Evolutionary conservation across 148 eudicot genomes (phyloP), one percentile per base, ranked within the genome.

Genomic region (Polygonum maritimum): DNA sequence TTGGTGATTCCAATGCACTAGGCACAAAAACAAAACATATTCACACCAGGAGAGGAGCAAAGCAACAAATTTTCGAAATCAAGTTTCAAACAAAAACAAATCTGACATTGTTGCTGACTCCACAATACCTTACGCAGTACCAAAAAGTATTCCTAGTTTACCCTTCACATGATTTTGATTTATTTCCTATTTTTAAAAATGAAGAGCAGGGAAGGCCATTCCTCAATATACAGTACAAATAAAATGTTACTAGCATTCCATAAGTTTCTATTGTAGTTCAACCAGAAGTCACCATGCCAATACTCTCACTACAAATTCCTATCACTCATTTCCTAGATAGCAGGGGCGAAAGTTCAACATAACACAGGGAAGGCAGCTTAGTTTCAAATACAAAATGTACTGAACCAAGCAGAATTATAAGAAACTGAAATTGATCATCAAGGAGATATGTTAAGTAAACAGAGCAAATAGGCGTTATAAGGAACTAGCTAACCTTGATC

Each of bases 401-500:
- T 55, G 62, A 55, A 55, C 10, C 19, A 55, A n/a, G 62, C 47
- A 73, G 35, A 16, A 45, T 44, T 7, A 22, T 22, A 41, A 73
- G 62, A 19, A 55, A 21, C 31, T 6, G 21, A 21, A 55, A 55
- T n/a, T 55, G 22, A 55, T 19, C 8, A 52, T 52, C 16, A 52
- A 55, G 26, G 62, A 55, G 19, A 55, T 21, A 26, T 60, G 38
- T 11, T 3, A 75, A 16, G 75, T 35, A 62, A 45, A 18, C n/a
- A 47, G 51, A 75, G 4, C 71, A 69, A 75, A 7, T 39, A 40
- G n/a, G 13, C 36, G 16, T 60, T 71, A 39, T 36, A 22, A 33
- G 41, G 26, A 76, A 36, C 38, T 63, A 22, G 75, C 31, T 15
- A 57, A 95, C 98, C 99, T 90, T 88, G 78, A 81, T 84, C 60